Conservation (phyloP, 306 rosid genomes). For the Rubus parviflorus region DNA sequence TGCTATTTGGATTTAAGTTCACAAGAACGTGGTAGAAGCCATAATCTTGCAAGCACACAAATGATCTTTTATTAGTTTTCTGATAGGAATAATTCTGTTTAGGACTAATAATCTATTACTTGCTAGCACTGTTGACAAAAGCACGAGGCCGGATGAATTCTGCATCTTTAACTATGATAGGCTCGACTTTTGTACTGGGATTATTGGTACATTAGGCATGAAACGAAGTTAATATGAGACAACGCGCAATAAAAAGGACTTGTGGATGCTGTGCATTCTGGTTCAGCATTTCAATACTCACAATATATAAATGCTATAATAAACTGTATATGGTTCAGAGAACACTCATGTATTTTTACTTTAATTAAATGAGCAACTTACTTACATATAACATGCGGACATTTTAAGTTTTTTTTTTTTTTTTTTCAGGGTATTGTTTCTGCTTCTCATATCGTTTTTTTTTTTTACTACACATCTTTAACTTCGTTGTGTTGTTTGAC, state of each 20-base stretch:
- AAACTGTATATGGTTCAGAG: neutral
- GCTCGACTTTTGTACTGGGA: neutral
- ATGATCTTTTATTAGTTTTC: neutral
- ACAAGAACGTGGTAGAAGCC: constrained; percentile 6
- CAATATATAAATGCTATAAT: neutral
- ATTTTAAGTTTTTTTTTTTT: neutral
- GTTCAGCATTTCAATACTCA: constrained; percentile 1
- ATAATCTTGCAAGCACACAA: neutral
- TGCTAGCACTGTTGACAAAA: constrained; percentile 8
- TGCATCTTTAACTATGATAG: neutral
- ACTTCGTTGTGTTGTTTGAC: constrained; percentile 32
- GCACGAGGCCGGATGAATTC: neutral
- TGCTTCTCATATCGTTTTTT: neutral
- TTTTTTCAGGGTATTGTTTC: neutral
- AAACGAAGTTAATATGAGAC: neutral
- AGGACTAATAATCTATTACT: neutral
- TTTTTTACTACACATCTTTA: constrained; percentile 9
- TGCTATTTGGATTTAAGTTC: neutral
- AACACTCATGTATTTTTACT: neutral
- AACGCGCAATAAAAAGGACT: neutral
- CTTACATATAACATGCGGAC: neutral
- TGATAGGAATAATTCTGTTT: neutral
- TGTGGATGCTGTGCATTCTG: neutral
- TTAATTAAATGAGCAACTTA: neutral
- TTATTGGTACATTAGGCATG: neutral